phyloP scores from a whole-genome alignment of 2,329 filamentous ascomycete genomes.

The Sclerotinia borealis region DNA sequence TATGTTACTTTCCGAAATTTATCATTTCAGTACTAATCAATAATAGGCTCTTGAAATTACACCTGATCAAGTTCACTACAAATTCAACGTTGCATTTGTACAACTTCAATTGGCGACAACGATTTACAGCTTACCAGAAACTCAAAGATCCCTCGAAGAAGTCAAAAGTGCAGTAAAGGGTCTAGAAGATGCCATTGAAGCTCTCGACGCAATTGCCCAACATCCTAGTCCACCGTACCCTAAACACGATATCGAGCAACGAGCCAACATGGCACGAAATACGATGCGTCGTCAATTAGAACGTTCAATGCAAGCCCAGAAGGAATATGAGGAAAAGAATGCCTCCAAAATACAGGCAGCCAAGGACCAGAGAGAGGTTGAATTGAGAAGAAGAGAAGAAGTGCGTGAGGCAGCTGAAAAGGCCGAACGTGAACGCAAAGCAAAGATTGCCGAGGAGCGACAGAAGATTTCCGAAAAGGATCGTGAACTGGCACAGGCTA shows the following conservation, averaged over 20 bases:
- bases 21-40: constrained; percentile 23
- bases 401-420: constrained; percentile 62
- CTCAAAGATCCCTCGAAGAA: constrained; percentile 70
- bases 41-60: constrained; percentile 67
- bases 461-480: constrained; percentile 73
- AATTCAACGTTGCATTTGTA: constrained; percentile 97
- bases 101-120: constrained; percentile 88
- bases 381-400: constrained; percentile 72
- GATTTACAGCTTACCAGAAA: constrained; percentile 68
- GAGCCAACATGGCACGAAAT: constrained; percentile 94
- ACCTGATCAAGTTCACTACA: constrained; percentile 81
- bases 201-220: constrained; percentile 56
- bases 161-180: constrained; percentile 74
- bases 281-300: constrained; percentile 91
- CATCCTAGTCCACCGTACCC: constrained; percentile 76
- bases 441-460: constrained; percentile 81
- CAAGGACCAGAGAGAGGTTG: constrained; percentile 71
- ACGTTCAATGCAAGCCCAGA: constrained; percentile 75
- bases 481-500: constrained; percentile 62
- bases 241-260: constrained; percentile 82
- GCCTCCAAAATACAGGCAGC: constrained; percentile 80
- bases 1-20: constrained; percentile 31
- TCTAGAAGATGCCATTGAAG: constrained; percentile 77
- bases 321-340: constrained; percentile 89
- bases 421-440: constrained; percentile 65